These are phyloP conservation scores for Oleoguttula mirabilis DNA, from an alignment of 495 filamentous ascomycete genomes.

Conservation along the genomic window DNA sequence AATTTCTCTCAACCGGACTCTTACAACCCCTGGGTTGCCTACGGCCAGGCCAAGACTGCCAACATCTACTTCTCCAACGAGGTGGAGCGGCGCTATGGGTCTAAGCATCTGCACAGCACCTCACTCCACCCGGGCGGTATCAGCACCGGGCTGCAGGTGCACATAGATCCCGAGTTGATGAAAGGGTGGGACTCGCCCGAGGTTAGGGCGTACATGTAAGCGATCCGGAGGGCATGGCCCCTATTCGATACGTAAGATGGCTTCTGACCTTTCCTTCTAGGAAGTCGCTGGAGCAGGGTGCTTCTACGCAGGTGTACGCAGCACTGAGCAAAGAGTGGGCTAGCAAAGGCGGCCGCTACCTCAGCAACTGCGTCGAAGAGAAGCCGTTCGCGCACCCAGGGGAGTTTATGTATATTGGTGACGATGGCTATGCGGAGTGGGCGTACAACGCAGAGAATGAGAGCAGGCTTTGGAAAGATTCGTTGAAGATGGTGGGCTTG, in stretches of 20 bases:
- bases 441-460: constrained; percentile 32
- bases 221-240: too few species aligned
- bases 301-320: constrained; percentile 24
- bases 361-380: constrained; percentile 25
- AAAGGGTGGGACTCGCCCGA: background rate
- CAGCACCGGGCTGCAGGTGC: constrained; percentile 9
- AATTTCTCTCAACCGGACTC: constrained; percentile 27
- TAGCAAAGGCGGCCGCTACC: constrained; percentile 23
- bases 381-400: constrained; percentile 4
- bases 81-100: constrained; percentile 22
- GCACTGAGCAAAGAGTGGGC: constrained; percentile 23
- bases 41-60: constrained; percentile 24
- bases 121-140: constrained; percentile 24
- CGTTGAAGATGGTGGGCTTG: constrained; percentile 31
- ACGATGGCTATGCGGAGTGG: constrained; percentile 28
- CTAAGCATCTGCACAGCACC: constrained; percentile 12
- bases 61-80: constrained; percentile 26
- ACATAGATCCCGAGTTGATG: constrained; percentile 1
- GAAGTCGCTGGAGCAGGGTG: constrained; percentile 25
- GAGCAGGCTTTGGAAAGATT: constrained; percentile 35
- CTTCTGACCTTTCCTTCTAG: too few species aligned
- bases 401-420: constrained; percentile 3
- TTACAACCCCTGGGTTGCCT: constrained; percentile 32
- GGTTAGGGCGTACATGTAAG: constrained; percentile 1
- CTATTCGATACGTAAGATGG: too few species aligned